These are phyloP conservation scores for Anethum foeniculum DNA, from an alignment of 140 eudicot species.

Conservation along the genomic window DNA sequence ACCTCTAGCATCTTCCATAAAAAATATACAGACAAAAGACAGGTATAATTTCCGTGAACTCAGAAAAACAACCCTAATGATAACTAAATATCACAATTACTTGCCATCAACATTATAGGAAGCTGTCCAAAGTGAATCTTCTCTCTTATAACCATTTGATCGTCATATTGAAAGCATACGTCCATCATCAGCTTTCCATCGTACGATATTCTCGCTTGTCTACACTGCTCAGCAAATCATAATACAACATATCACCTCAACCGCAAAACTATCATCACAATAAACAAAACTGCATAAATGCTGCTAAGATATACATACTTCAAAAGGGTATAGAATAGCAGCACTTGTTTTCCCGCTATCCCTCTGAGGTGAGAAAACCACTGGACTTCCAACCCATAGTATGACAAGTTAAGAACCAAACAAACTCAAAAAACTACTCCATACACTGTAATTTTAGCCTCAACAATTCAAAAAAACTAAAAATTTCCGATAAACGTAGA, in stretches of 20 bases:
- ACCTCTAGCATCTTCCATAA: not conserved
- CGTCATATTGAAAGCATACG: conserved; percentile 52
- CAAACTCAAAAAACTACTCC: not conserved
- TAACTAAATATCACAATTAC: conserved; percentile 10
- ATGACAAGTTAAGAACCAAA: conserved; percentile 54
- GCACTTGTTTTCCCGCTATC: conserved; percentile 28
- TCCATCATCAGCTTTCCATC: conserved; percentile 58
- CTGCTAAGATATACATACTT: conserved; percentile 30
- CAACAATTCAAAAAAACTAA: not conserved
- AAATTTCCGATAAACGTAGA: not conserved
- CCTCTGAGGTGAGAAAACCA: conserved; percentile 56
- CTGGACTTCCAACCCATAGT: conserved; percentile 71
- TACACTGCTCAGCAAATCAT: conserved; percentile 52
- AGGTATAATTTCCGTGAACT: not conserved
- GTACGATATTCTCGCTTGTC: conserved; percentile 81
- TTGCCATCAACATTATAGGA: conserved; percentile 87
- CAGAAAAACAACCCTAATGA: not conserved
- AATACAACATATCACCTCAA: conserved; percentile 11
- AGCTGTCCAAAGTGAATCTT: conserved; percentile 57
- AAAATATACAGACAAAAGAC: not conserved
- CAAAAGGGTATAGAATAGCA: conserved; percentile 50
- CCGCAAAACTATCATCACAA: not conserved
- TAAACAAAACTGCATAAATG: not conserved
- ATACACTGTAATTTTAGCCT: not conserved
- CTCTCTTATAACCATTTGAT: conserved; percentile 45